Percentiles rank a stretch among this genome's conserved stretches.
Conservation (phyloP, 2,329 filamentous ascomycete species). For the Botrytis aclada region DNA sequence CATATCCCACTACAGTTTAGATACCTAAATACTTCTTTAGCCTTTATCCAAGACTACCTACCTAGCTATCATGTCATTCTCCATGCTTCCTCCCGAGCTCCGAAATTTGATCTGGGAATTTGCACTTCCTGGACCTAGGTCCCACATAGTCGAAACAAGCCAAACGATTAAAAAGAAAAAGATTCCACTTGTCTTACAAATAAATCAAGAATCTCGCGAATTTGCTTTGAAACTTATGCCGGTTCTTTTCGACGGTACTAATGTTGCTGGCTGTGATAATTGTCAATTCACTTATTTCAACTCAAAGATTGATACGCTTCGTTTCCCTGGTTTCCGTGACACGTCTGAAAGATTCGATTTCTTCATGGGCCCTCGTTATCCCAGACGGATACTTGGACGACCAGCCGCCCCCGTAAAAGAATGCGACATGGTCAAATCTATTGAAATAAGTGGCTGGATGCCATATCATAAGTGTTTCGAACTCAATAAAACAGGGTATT, state of each 20-base stretch:
- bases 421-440: neutral
- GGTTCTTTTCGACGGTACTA: neutral
- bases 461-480: fast-evolving
- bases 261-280: neutral
- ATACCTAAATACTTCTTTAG: neutral
- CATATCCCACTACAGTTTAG: neutral
- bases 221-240: too few species aligned
- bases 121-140: neutral
- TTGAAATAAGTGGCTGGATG: fast-evolving
- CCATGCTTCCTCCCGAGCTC: neutral
- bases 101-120: neutral
- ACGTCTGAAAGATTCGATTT: fast-evolving
- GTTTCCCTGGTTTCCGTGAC: neutral
- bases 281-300: neutral
- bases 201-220: neutral
- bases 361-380: neutral
- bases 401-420: too few species aligned
- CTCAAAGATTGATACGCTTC: neutral
- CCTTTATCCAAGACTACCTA: neutral
- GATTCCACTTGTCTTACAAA: neutral
- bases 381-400: too few species aligned
- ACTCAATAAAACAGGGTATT: neutral
- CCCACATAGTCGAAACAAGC: neutral
- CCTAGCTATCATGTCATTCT: neutral
- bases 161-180: neutral